Conservation (phyloP, 2,329 filamentous ascomycete genomes). For the Aschersonia sp. region DNA sequence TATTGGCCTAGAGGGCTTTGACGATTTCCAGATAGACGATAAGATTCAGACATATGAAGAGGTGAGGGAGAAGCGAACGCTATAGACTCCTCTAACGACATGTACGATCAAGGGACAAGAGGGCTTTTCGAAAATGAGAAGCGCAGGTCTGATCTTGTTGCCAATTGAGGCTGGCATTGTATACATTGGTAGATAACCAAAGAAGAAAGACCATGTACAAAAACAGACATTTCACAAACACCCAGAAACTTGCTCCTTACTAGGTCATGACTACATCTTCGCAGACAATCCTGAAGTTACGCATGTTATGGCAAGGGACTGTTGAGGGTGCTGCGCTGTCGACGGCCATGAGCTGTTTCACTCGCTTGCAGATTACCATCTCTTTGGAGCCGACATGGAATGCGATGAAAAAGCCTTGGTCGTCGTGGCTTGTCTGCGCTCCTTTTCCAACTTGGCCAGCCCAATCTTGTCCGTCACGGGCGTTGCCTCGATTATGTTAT, state of each 20-base stretch:
- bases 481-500: constrained; percentile 83
- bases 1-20: constrained; percentile 68
- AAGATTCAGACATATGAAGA: constrained; percentile 80
- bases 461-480: constrained; percentile 79
- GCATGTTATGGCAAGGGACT: no score
- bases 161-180: no score
- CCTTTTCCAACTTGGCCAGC: constrained; percentile 39
- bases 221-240: no score
- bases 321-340: no score
- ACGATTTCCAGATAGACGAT: constrained; percentile 67
- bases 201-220: no score
- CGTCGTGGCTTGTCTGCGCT: constrained; percentile 30
- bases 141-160: no score
- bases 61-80: constrained; percentile 50
- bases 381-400: constrained; percentile 30
- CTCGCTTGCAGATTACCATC: constrained; percentile 18
- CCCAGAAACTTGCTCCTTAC: no score
- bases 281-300: no score
- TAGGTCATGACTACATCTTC: no score
- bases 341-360: background rate
- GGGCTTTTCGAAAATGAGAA: no score
- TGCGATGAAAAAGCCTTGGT: constrained; percentile 38
- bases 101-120: background rate
- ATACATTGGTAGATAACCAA: no score
- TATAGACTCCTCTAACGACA: constrained; percentile 16